A percentile compares a stretch with the other conserved stretches of the same genome.
Conservation (phyloP, 1,139 yeast genomes). For the Pichia sp. region DNA sequence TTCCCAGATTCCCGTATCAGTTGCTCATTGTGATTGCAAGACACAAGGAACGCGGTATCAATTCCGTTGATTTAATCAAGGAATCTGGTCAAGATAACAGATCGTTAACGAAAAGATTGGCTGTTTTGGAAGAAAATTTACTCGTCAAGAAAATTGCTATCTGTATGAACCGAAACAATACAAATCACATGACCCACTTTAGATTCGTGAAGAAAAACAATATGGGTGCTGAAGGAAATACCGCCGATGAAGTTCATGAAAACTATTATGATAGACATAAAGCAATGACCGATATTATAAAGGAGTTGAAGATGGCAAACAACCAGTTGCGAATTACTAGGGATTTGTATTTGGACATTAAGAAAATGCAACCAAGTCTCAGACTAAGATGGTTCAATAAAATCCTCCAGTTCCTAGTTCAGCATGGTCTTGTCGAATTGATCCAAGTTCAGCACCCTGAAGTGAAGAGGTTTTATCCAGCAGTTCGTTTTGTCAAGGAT, state of each 20-base stretch:
- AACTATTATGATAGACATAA: constrained; percentile 15
- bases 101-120: constrained; percentile 57
- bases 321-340: constrained; percentile 46
- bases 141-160: constrained; percentile 36
- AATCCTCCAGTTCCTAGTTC: constrained; percentile 11
- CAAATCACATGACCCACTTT: constrained; percentile 21
- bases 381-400: constrained; percentile 13
- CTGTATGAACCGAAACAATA: constrained; percentile 12
- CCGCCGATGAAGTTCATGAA: neutral
- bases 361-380: constrained; percentile 32
- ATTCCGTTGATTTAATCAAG: constrained; percentile 48
- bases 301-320: constrained; percentile 52
- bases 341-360: constrained; percentile 59
- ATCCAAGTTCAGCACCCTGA: constrained; percentile 21
- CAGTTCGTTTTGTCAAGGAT: constrained; percentile 20
- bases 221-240: neutral
- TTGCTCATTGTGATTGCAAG: constrained; percentile 44
- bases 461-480: constrained; percentile 19
- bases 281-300: constrained; percentile 34
- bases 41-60: constrained; percentile 47
- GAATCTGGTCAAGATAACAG: constrained; percentile 65
- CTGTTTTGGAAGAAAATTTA: constrained; percentile 42
- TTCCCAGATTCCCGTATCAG: constrained; percentile 38
- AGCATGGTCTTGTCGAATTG: constrained; percentile 15
- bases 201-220: constrained; percentile 12